Conservation (phyloP, 1,284 basidiomycete species). For the Trametes polyzona region DNA sequence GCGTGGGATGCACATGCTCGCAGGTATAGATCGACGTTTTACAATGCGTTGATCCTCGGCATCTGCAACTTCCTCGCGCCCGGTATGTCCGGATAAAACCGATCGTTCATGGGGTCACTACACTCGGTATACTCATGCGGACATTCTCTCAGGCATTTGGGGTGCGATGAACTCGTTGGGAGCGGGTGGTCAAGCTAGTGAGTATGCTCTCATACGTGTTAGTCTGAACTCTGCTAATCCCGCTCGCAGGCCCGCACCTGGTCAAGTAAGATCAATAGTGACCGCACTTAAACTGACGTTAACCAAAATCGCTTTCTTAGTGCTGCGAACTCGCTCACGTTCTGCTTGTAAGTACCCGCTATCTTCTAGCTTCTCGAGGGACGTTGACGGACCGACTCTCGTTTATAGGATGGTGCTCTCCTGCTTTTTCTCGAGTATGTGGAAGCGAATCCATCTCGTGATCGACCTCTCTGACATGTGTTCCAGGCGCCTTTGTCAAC, state of each 20-base stretch:
- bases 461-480: no score
- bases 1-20: no score
- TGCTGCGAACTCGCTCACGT: constrained; percentile 13
- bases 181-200: constrained; percentile 13
- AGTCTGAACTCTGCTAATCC: background rate
- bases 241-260: background rate
- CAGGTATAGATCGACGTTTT: constrained; percentile 16
- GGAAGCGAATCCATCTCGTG: background rate
- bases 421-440: constrained; percentile 13
- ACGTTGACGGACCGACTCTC: no score
- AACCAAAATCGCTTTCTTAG: background rate
- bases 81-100: no score
- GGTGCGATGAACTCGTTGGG: constrained; percentile 16
- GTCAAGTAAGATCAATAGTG: background rate
- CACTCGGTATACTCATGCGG: no score
- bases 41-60: constrained; percentile 14
- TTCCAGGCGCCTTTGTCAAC: constrained; percentile 10
- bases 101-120: no score
- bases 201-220: background rate
- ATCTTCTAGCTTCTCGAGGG: background rate
- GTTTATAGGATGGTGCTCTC: constrained; percentile 10
- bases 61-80: constrained; percentile 14
- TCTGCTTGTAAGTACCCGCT: constrained; percentile 6
- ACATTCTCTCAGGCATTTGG: constrained; percentile 15
- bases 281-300: background rate